Conservation (phyloP, 2,329 filamentous ascomycete species). For the Thermochaetoides dissita region DNA sequence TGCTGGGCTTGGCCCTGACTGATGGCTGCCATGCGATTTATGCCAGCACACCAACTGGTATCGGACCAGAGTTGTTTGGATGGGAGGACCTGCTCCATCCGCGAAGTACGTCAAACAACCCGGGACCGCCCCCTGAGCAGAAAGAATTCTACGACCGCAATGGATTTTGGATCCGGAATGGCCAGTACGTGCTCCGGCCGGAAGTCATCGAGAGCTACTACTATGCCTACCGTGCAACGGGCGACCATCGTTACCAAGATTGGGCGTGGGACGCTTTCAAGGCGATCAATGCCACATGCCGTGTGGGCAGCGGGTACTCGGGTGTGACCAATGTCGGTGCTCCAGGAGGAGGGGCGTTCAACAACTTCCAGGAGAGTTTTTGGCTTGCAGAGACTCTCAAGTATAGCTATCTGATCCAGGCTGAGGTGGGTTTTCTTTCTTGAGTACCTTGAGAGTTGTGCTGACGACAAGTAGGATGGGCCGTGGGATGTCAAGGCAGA, state of each 20-base stretch:
- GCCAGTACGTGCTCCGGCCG: slow-evolving; percentile 55
- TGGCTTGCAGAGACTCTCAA: slow-evolving; percentile 81
- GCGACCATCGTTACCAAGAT: slow-evolving; percentile 61
- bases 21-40: slow-evolving; percentile 66
- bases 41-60: slow-evolving; percentile 49
- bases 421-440: slow-evolving; percentile 20
- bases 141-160: slow-evolving; percentile 46
- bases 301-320: slow-evolving; percentile 52
- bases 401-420: slow-evolving; percentile 63
- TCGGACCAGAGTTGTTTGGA: slow-evolving; percentile 61
- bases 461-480: slow-evolving; percentile 31
- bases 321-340: slow-evolving; percentile 53
- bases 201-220: slow-evolving; percentile 78
- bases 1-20: slow-evolving; percentile 61
- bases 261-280: slow-evolving; percentile 72
- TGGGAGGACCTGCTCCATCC: slow-evolving; percentile 38
- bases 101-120: slow-evolving; percentile 26
- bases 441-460: background rate
- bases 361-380: slow-evolving; percentile 73
- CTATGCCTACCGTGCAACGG: slow-evolving; percentile 73
- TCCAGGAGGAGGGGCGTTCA: slow-evolving; percentile 42
- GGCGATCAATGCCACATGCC: slow-evolving; percentile 49
- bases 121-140: slow-evolving; percentile 29
- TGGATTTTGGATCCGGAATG: slow-evolving; percentile 57
- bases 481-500: slow-evolving; percentile 33